Conservation (phyloP, 2,329 filamentous ascomycete species). For the Colletotrichum zoysiae region DNA sequence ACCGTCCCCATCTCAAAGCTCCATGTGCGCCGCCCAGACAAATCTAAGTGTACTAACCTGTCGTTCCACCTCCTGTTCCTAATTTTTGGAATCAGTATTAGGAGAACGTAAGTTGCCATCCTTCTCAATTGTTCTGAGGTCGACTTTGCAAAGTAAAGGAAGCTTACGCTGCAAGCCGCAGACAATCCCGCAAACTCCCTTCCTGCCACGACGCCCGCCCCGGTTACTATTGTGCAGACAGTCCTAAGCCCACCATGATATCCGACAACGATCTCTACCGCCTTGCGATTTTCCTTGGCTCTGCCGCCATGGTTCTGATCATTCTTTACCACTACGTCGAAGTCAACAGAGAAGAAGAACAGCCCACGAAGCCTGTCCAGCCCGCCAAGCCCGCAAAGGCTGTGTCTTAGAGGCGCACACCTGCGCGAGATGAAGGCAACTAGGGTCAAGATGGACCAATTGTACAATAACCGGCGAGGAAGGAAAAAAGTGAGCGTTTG, state of each 20-base stretch:
- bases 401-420: constrained; percentile 13
- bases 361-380: constrained; percentile 21
- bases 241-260: constrained; percentile 77
- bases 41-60: not conserved
- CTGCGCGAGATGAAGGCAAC: constrained; percentile 1
- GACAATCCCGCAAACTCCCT: constrained; percentile 35
- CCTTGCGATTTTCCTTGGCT: constrained; percentile 93
- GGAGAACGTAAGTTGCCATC: constrained; percentile 3
- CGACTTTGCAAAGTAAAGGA: not conserved
- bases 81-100: not conserved
- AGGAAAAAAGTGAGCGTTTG: not conserved
- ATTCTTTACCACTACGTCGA: constrained; percentile 97
- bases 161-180: constrained; percentile 1
- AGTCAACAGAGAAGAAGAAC: constrained; percentile 72
- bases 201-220: constrained; percentile 40
- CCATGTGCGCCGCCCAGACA: constrained; percentile 17
- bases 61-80: not conserved
- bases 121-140: not conserved
- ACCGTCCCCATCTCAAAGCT: constrained; percentile 20
- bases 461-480: constrained; percentile 13
- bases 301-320: constrained; percentile 89
- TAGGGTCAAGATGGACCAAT: not conserved
- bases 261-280: constrained; percentile 92
- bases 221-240: constrained; percentile 27
- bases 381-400: constrained; percentile 38